These are phyloP conservation scores for Lipomyces kockii DNA, from an alignment of 805 yeast genomes.

Conservation along the genomic window DNA sequence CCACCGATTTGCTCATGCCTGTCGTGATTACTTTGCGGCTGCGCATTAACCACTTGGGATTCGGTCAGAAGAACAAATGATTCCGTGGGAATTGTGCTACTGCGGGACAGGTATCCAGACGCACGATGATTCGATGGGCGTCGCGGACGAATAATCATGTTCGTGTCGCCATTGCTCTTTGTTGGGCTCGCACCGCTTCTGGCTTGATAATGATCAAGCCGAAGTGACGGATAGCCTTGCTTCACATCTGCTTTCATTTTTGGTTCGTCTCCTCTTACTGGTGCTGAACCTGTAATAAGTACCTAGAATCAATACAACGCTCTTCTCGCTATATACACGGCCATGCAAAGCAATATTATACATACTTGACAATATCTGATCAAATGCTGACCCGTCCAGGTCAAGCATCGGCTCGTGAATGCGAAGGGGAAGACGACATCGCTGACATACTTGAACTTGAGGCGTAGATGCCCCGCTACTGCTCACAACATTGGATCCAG, in stretches of 20 bases:
- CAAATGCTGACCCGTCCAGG: conserved; percentile 16
- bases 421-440: conserved; percentile 36
- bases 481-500: not conserved
- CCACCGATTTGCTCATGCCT: conserved; percentile 10
- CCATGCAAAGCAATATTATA: not conserved
- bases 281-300: conserved; percentile 11
- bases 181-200: not conserved
- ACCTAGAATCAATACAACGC: not conserved
- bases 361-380: conserved; percentile 29
- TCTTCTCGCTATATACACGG: not conserved
- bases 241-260: not conserved
- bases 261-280: not conserved
- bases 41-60: conserved; percentile 4
- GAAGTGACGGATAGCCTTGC: conserved; percentile 8
- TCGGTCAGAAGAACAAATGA: conserved; percentile 6
- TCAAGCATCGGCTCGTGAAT: conserved; percentile 30
- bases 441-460: conserved; percentile 25
- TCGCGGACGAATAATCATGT: not conserved
- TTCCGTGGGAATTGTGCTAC: conserved; percentile 3
- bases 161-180: not conserved
- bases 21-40: not conserved
- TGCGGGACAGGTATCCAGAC: not conserved
- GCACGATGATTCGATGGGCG: conserved; percentile 5
- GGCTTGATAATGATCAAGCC: conserved; percentile 9
- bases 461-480: conserved; percentile 8